These are phyloP conservation scores for Smithsoniella earleae DNA, from an alignment of 163 green algal species.

Conservation along the genomic window DNA sequence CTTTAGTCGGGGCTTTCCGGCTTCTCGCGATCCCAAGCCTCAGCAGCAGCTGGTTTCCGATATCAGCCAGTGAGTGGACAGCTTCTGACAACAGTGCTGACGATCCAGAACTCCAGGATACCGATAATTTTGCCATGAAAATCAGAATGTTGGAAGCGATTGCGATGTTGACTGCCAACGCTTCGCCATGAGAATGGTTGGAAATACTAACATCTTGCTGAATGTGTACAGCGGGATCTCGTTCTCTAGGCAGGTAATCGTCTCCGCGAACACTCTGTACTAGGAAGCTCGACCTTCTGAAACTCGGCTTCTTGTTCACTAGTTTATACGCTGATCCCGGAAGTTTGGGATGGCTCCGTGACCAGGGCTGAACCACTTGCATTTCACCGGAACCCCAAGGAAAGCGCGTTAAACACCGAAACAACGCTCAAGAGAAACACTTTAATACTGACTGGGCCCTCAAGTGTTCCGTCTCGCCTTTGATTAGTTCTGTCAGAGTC, in stretches of 20 bases:
- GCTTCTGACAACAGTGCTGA: constrained; percentile 82
- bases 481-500: no score
- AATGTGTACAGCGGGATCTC: background rate
- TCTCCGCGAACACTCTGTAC: background rate
- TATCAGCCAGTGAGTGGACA: constrained; percentile 81
- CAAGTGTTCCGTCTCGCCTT: no score
- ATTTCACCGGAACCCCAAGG: no score
- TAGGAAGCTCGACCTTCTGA: background rate
- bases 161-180: constrained; percentile 40
- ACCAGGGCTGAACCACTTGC: background rate
- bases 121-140: constrained; percentile 71
- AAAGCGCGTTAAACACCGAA: no score
- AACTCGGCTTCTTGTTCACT: background rate
- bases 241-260: background rate
- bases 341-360: background rate
- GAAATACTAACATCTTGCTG: background rate
- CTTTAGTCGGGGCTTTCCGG: constrained; percentile 13
- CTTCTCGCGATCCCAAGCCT: constrained; percentile 19
- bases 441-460: no score
- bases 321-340: background rate
- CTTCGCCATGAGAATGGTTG: background rate
- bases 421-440: no score
- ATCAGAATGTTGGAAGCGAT: constrained; percentile 75
- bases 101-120: constrained; percentile 56
- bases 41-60: constrained; percentile 70